Percentiles rank a stretch among this genome's conserved stretches.
Evolutionary conservation across 2,329 filamentous ascomycete species (phyloP).

Genomic region (Karstenula rhodostoma): DNA sequence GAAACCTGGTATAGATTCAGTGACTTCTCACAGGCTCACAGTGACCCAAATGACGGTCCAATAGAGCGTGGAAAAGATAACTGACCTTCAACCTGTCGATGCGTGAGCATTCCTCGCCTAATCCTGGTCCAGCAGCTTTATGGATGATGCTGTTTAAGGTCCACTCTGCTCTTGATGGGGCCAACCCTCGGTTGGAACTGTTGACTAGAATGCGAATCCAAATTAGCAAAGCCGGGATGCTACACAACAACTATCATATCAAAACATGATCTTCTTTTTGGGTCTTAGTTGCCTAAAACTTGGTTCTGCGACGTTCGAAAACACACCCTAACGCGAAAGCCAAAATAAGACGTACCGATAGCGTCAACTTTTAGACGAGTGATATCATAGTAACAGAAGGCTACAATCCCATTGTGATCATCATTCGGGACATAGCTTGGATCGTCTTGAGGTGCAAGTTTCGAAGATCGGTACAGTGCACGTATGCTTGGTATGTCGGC

Average conservation of each 20-base stretch:
- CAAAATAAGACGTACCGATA: conserved; percentile 23
- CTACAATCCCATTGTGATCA: conserved; percentile 40
- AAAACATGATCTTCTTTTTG: neutral
- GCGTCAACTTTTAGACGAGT: conserved; percentile 45
- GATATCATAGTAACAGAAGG: conserved; percentile 41
- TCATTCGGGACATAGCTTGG: conserved; percentile 42
- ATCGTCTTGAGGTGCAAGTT: conserved; percentile 31
- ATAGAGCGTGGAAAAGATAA: neutral
- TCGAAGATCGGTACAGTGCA: conserved; percentile 36
- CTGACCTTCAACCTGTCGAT: conserved; percentile 23
- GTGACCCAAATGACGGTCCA: neutral
- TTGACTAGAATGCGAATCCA: conserved; percentile 28
- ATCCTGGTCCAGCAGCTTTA: conserved; percentile 37
- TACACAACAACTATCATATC: neutral
- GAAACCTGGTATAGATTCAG: conserved; percentile 20
- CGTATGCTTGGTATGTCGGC: conserved; percentile 38
- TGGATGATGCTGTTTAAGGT: conserved; percentile 39
- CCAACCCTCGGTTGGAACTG: conserved; percentile 32
- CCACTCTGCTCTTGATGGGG: conserved; percentile 14
- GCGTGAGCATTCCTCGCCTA: conserved; percentile 32
- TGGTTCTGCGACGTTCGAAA: neutral
- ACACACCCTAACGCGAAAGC: neutral
- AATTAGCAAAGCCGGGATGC: neutral
- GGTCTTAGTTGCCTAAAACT: neutral
- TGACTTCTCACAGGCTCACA: neutral